Evolutionary conservation across 176 grass and related monocot genomes (phyloP).

Genomic region (Puccinellia tenuiflora): DNA sequence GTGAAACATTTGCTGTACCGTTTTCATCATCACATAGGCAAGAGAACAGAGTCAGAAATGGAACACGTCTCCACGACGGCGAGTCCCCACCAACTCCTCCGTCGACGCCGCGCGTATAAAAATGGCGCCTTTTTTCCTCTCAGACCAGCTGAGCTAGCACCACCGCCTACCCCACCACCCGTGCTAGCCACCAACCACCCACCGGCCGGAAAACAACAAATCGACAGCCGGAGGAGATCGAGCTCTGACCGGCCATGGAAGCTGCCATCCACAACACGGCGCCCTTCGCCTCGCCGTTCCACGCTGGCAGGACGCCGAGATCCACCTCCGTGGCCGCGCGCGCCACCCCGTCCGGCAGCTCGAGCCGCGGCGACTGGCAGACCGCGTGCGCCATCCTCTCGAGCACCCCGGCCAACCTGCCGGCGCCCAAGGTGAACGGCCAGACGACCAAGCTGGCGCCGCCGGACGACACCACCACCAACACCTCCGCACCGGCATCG

Average conservation of each 20-base stretch:
- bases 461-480: neutral
- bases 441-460: neutral
- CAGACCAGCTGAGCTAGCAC: neutral
- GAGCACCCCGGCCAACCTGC: slow-evolving; percentile 15
- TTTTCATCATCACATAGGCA: too few relatives aligned
- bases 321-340: neutral
- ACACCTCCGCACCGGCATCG: neutral
- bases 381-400: slow-evolving; percentile 60
- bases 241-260: slow-evolving; percentile 12
- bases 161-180: too few relatives aligned
- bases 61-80: neutral
- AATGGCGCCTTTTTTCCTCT: neutral
- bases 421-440: slow-evolving; percentile 8
- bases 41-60: neutral
- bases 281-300: slow-evolving; percentile 3
- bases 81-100: neutral
- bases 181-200: neutral
- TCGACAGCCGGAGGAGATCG: neutral
- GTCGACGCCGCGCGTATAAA: neutral
- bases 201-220: neutral
- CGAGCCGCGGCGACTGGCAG: slow-evolving; percentile 59
- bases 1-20: too few relatives aligned
- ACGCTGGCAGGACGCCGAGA: neutral
- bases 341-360: slow-evolving; percentile 23
- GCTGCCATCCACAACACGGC: slow-evolving; percentile 6